Base-by-base conservation (phyloP, 2,329 filamentous ascomycete genomes). In the Arthrobotrys musiformis region DNA sequence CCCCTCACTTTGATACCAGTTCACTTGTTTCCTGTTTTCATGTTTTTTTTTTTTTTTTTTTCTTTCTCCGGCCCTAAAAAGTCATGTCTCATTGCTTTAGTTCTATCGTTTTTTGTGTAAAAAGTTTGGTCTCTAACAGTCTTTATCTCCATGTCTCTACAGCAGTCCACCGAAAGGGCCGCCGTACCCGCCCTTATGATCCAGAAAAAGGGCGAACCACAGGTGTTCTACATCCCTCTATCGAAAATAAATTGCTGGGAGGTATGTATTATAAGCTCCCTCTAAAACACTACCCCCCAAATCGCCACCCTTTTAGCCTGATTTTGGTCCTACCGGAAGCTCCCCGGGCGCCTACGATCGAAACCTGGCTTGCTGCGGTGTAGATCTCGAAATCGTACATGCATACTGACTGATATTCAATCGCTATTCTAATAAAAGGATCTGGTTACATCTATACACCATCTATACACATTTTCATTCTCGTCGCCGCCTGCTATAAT, bases 401-500 rank as follows among this genome's bases (percentile, higher is more conserved):
- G 19, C 54, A 58, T 66, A 73, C 69, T 60, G 58, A 70, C 63
- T 22, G 58, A 56, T 64, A 46, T 37, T 50, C 44, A 63, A 42
- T 22, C 26, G 17, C 50, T 66, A 17, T 62, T 67, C 61, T 62
- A 70, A 62, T 78, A 54, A 67, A 58, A 78, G 74, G 74, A 78
- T 24, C 67, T 78, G 60, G 61, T 78, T 63, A 78, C 68, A 78
- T 78, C 74, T 30, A 70, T 78, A 28, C 74, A 78, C 52, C 74
- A 72, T 70, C 61, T 78, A 30, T 78, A 70, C 54, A 78, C 74
- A n/a, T 78, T 78, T 58, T 70, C 67, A 26, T 78, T 78, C 62
- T 78, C 74, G 26, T 70, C 66, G 35, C 74, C 74, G 62, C 80
- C 78, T 48, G 52, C 79, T 61, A 80, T 81, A 54, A 72, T 78